Evolutionary conservation across 75 land plant genomes (phyloP), one percentile per base, ranked within the genome.

Genomic region (Larix kaempferi): DNA sequence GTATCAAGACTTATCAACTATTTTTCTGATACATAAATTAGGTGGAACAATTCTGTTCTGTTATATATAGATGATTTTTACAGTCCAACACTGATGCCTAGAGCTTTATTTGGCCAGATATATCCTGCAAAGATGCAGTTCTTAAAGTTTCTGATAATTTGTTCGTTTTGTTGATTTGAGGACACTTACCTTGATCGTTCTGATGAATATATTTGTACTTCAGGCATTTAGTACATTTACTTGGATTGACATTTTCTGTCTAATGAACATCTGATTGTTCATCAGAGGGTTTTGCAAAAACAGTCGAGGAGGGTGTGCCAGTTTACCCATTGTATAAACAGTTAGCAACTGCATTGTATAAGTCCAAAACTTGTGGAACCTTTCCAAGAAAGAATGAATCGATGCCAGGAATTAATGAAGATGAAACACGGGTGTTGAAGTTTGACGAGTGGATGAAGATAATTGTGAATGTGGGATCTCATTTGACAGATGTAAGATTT

Each of bases 241-340:
- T 27, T 29, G 66, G 5, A 27, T 62, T 27, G 12, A 13, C 10
- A n/a, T 62, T 62, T 62, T 62, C 65, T 27, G 65, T 44, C 49
- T 44, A 44, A 44, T 44, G 49, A 62, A 13, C 65, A 26, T 13
- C 27, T 62, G 25, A 6, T 29, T 63, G 15, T 63, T 63, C 37
- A 29, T 27, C 66, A 63, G 66, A 3, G 27, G 66, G 15, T 27
- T 14, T 63, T 63, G 66, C 5, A 63, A 19, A 27, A 12, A 37
- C 66, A 2, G 19, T 63, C 4, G 16, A 6, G 66, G 83, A 81
- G 54, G 82, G 94, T 10, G 83, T 88, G 52, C 88, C 90, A 23
- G 33, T 4, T 27, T 83, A 84, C 78, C 95, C 93, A 19, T 79
- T 92, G 52, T 90, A 90, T 82, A 91, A 79, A 59, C 85, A 75